Base-by-base conservation (phyloP, 73 alveolate genomes). In the Symbiodinium pilosum region DNA sequence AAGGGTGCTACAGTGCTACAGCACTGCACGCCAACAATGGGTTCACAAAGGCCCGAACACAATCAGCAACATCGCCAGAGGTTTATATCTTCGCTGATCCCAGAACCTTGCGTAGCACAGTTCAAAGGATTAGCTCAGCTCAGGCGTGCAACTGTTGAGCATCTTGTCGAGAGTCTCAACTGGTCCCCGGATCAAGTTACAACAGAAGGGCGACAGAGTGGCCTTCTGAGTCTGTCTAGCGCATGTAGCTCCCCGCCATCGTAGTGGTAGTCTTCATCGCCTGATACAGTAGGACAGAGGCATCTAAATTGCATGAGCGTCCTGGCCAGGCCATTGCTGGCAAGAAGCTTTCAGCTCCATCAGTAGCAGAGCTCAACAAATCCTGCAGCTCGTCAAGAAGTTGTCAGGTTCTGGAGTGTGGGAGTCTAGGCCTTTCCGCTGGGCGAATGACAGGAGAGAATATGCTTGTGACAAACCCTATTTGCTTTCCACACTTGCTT, bases 181-280 rank as follows among this genome's bases (percentile, higher is more conserved):
- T n/a, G n/a, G n/a, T n/a, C n/a, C 59, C 59, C 59, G 6, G 21
- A 47, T 9, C 59, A 47, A 47, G 59, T 14, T 9, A 47, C 6
- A 14, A 14, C 59, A 47, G 59, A 14, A 47, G 6, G 59, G 59
- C 30, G 39, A 28, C 81, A 28, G 34, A 28, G 20, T 14, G 9
- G 81, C 81, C 81, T 64, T 38, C 30, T 64, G 39, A 64, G 81
- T 64, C 81, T 64, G 81, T 64, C 81, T 28, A 64, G 30, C 81
- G 81, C 81, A 64, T 64, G 81, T 38, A 64, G 38, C 81, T 64
- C 81, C 38, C 81, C 81, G 5, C 81, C 81, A 28, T 64, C 81
- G 41, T 64, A 64, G 81, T 64, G 81, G 38, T 64, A 64, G 34
- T 64, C 81, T n/a, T 38, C 81, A 64, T 64, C 81, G 39, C 81